These are phyloP conservation scores for Ehretia macrophylla DNA, from an alignment of 257 asterid genomes.

Conservation along the genomic window DNA sequence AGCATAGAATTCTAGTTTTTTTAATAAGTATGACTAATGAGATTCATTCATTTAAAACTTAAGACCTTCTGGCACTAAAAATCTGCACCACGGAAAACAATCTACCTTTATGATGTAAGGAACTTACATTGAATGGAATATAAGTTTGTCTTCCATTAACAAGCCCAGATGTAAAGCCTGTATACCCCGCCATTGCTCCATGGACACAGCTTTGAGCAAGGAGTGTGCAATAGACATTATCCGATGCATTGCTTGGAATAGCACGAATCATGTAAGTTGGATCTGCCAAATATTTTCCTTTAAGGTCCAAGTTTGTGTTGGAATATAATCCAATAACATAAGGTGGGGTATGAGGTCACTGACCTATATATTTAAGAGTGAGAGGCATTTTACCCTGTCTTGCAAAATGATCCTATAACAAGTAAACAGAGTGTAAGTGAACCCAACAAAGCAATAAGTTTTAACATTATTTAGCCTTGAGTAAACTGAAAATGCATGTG, in stretches of 20 bases:
- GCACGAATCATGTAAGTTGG: conserved; percentile 60
- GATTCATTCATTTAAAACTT: too few species aligned
- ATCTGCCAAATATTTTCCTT: conserved; percentile 25
- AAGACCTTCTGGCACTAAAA: neutral
- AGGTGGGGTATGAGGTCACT: conserved; percentile 5
- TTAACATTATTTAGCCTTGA: conserved; percentile 3
- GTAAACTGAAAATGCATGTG: conserved; percentile 1
- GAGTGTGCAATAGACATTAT: conserved; percentile 50
- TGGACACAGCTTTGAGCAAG: conserved; percentile 59
- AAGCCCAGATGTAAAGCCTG: conserved; percentile 45
- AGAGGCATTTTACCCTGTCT: conserved; percentile 21
- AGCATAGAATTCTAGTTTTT: too few species aligned
- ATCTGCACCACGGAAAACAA: neutral
- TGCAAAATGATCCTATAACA: conserved; percentile 41
- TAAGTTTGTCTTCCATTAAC: conserved; percentile 50
- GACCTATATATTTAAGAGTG: conserved; percentile 48
- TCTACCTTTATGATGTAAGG: neutral
- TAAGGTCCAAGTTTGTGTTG: conserved; percentile 1
- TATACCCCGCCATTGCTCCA: conserved; percentile 55
- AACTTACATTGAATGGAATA: conserved; percentile 46
- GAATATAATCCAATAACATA: neutral
- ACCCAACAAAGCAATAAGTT: conserved; percentile 2
- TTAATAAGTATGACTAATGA: too few species aligned
- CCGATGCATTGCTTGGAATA: conserved; percentile 56
- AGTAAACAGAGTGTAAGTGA: conserved; percentile 17